These are phyloP conservation scores for Colletotrichum musae DNA, from an alignment of 2,329 filamentous ascomycete genomes.

Conservation along the genomic window DNA sequence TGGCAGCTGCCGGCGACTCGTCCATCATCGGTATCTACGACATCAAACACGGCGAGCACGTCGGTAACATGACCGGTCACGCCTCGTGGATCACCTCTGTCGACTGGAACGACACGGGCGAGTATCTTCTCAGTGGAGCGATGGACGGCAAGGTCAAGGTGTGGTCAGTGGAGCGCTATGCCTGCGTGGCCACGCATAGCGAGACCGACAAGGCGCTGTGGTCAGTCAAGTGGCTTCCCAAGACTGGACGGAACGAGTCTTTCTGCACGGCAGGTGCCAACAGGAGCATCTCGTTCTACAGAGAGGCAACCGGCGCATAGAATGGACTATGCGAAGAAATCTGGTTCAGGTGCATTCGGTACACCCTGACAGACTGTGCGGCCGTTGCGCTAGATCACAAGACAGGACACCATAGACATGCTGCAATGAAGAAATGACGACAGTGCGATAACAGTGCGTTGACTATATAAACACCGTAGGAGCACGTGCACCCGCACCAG, in stretches of 20 bases:
- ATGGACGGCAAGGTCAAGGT: conserved; percentile 97
- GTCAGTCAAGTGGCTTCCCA: conserved; percentile 87
- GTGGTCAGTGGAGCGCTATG: conserved; percentile 88
- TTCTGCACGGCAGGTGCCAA: conserved; percentile 87
- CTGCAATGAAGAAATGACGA: conserved; percentile 6
- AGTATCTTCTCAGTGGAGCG: conserved; percentile 88
- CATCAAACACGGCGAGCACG: conserved; percentile 90
- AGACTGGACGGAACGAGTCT: conserved; percentile 75
- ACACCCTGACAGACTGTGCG: conserved; percentile 13
- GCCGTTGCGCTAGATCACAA: background rate
- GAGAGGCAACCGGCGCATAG: conserved; percentile 79
- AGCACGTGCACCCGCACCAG: conserved; percentile 65
- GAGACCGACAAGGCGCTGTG: conserved; percentile 90
- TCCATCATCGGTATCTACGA: conserved; percentile 93
- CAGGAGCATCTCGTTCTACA: conserved; percentile 83
- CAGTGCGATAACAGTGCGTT: background rate
- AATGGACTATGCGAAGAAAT: background rate
- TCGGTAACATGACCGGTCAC: conserved; percentile 86
- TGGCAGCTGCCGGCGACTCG: conserved; percentile 92
- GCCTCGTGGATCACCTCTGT: conserved; percentile 90
- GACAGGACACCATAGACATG: conserved; percentile 9
- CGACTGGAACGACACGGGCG: conserved; percentile 94
- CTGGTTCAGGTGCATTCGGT: background rate
- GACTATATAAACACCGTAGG: background rate
- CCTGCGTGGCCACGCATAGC: conserved; percentile 93